Conservation (phyloP, 129 eudicot genomes). For the Glebionis coronaria region DNA sequence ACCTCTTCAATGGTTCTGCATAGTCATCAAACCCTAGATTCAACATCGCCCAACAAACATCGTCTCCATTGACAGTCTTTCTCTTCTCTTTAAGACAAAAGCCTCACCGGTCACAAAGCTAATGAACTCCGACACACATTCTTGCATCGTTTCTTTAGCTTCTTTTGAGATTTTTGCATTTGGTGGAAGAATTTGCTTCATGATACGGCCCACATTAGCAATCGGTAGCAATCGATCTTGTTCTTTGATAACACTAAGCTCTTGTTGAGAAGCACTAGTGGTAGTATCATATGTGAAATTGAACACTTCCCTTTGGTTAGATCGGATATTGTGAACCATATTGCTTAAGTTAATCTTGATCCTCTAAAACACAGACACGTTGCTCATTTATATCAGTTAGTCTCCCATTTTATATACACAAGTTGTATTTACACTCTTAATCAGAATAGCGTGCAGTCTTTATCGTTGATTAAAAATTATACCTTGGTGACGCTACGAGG, state of each 20-base stretch:
- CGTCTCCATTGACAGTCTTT: slow-evolving; percentile 91
- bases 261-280: slow-evolving; percentile 26
- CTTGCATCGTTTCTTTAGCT: slow-evolving; percentile 94
- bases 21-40: slow-evolving; percentile 82
- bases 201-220: slow-evolving; percentile 87
- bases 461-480: slow-evolving; percentile 5
- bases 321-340: slow-evolving; percentile 50
- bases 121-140: slow-evolving; percentile 88
- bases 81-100: slow-evolving; percentile 80
- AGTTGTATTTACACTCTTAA: slow-evolving; percentile 8
- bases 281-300: slow-evolving; percentile 32
- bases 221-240: slow-evolving; percentile 77
- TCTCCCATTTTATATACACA: slow-evolving; percentile 18
- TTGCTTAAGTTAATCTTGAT: slow-evolving; percentile 36
- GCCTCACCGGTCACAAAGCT: slow-evolving; percentile 94
- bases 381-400: slow-evolving; percentile 32
- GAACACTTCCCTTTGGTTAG: slow-evolving; percentile 28
- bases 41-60: slow-evolving; percentile 81
- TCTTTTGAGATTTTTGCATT: slow-evolving; percentile 86
- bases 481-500: neutral
- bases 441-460: slow-evolving; percentile 4
- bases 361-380: slow-evolving; percentile 69
- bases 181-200: slow-evolving; percentile 77
- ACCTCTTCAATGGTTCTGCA: slow-evolving; percentile 51
- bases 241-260: slow-evolving; percentile 41